Conservation (phyloP, 129 eudicot genomes). For the Centella asiatica region DNA sequence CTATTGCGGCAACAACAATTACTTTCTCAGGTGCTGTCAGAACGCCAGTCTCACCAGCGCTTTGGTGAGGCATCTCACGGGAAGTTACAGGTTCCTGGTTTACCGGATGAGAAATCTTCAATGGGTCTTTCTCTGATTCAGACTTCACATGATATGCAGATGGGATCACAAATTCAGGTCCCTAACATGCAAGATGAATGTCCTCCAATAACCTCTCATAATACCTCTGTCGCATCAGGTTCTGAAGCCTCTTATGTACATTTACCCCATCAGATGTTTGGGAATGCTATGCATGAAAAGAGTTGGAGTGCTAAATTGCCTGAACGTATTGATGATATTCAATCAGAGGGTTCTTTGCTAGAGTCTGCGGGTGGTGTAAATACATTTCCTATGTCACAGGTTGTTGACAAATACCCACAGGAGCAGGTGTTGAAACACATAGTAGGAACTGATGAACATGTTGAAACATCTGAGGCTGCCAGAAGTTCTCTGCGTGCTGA, state of each 20-base stretch:
- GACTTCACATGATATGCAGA: constrained; percentile 39
- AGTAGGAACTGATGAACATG: constrained; percentile 16
- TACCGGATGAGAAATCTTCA: constrained; percentile 31
- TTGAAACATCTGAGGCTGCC: constrained; percentile 17
- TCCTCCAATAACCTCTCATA: constrained; percentile 36
- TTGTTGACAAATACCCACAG: constrained; percentile 5
- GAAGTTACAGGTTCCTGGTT: constrained; percentile 37
- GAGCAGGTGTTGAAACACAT: constrained; percentile 16
- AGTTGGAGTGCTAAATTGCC: constrained; percentile 26
- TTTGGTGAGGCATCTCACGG: constrained; percentile 43
- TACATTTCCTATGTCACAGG: constrained; percentile 11
- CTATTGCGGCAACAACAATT: constrained; percentile 61
- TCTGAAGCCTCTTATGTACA: constrained; percentile 38
- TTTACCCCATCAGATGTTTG: constrained; percentile 65
- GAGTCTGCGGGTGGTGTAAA: constrained; percentile 7
- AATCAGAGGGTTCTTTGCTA: constrained; percentile 7
- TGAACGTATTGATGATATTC: constrained; percentile 18
- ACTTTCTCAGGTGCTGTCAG: constrained; percentile 54
- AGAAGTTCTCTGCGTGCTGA: constrained; percentile 19
- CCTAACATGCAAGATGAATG: constrained; percentile 27
- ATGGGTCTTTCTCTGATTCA: constrained; percentile 38
- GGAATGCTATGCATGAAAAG: constrained; percentile 17
- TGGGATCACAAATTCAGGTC: constrained; percentile 42
- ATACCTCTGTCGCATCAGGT: constrained; percentile 11
- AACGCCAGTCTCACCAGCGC: constrained; percentile 48